Base-by-base conservation (phyloP, 202 grass and related monocot genomes). In the Musa balbisiana region DNA sequence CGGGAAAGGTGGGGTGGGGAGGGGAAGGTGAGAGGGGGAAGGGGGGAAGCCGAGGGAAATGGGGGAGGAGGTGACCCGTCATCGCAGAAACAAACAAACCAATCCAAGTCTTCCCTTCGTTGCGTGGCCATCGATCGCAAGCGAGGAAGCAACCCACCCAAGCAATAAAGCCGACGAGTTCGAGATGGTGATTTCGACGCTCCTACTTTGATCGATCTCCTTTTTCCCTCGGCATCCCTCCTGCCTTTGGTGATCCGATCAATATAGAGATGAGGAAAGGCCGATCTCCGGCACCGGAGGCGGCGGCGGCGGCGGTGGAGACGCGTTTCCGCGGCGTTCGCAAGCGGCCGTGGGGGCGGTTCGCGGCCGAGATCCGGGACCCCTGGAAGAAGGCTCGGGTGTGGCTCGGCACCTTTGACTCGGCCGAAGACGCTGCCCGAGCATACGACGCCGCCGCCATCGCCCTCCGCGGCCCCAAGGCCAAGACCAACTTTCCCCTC, bases 311-410 rank as follows among this genome's bases (percentile, higher is more conserved):
- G 20, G 64, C 73, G 0, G 10, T 66, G 64, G 84, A 54, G 69
- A 53, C 64, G 73, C 26, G 90, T 73, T 92, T 89, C 77, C 82
- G 86, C 50, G 90, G 90, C 17, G 90, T 92, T 69, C 9, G 90
- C 56, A 89, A 87, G 84, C 80, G 90, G 50, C 90, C 90, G 60
- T 89, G 90, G 90, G 90, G 90, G 49, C 53, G 90, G 53, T 92
- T 89, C 73, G 90, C 90, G 69, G 90, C 90, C 68, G 90, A 92
- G 86, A 92, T 92, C 86, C 84, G 90, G 0, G 90, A 92, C 79
- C 90, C 90, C 59, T 74, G 70, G 53, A 89, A 87, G 80, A 87
- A 87, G 17, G 70, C 87, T 69, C 86, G 90, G 25, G 82, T 91
- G 10, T 91, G 89, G 89, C 89, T 91, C 71, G 85, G 89, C 33